Evolutionary conservation across 2,329 filamentous ascomycete genomes (phyloP), one percentile per base, ranked within the genome.

Genomic region (Pseudovirgaria hyperparasitica): DNA sequence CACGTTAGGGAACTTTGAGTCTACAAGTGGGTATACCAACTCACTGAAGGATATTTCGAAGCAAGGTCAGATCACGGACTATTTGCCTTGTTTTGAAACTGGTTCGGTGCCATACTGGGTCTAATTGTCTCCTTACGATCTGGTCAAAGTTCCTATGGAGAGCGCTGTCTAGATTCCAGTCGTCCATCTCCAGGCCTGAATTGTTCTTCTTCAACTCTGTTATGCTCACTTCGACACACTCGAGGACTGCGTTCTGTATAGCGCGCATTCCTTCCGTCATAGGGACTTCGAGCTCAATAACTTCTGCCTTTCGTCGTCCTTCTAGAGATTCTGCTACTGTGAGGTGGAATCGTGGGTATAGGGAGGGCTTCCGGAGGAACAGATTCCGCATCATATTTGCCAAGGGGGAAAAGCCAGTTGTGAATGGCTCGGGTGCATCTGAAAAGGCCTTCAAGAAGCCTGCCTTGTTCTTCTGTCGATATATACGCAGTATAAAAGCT

Each of bases 391-490:
- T 77, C 74, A 92, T 92, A 26, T 75, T 85, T 2, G 84, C 70
- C 23, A 98, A 63, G 5, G 90, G 87, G 4, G 84, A 75, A 54
- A 93, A 96, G 2, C 86, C 87, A 1, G 72, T 76, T 0, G 82
- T 79, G 46, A 98, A 92, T 0, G 86, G 80, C 46, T 96, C 86
- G 0, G 90, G 87, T 18, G 77, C 81, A 50, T 98, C 90, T 0
- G 86, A 90, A 47, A 98, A 93, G 9, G 90, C 90, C 48, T 98
- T 98, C 17, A 98, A 63, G 41, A 98, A 96, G 18, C 90, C 90
- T 17, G 58, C 64, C 59, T 92, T 93, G 55, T 98, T 98, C 62
- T 82, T 82, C 57, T 96, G 87, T 33, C 90, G 72, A 50, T 86
- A 98, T 29, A 94, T 82, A 20, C 90, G 72, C 32, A 96, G 62